Evolutionary conservation across 306 rosid genomes (phyloP), one percentile per base, ranked within the genome.

Genomic region (Urtica urens): DNA sequence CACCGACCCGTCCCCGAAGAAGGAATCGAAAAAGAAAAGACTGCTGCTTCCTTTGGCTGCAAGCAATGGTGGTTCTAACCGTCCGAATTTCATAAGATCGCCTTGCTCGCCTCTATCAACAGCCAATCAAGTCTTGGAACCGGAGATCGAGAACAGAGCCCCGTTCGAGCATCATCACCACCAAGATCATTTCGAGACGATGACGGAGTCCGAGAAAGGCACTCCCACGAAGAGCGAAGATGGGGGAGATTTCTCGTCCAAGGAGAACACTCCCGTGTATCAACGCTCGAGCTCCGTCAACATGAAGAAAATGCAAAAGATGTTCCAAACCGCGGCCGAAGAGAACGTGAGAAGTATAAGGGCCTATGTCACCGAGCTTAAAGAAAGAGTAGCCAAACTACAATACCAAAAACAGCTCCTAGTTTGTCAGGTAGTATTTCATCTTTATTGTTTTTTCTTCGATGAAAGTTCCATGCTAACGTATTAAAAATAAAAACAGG

Each of bases 261-360:
- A 86, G 78, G 99, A 85, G 70, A 77, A 60, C 68, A 77, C 76
- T 55, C 65, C 99, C 17, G 87, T 69, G 20, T 80, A 79, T 63
- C 80, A 78, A 39, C 87, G 83, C 40, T 79, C 83, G 39, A 80
- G 99, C 57, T 92, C 99, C 20, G 99, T 92, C 23, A 92, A 92
- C 78, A 86, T 92, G 96, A 92, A 92, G 82, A 92, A 86, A 71
- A 92, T 92, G 99, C 94, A 86, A 79, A 92, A 92, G 69, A 92
- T 92, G 99, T 92, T 92, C 69, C 99, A 92, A 73, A 86, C 85
- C 74, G 99, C 99, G 15, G 99, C 99, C 49, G 99, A 92, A 67
- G 99, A 92, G 77, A 92, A 92, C 55, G 99, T 92, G 47, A 79
- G 96, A 82, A 92, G 79, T 69, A 92, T 92, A 47, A 73, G 96